Base-by-base conservation (phyloP, 2,329 filamentous ascomycete species). In the Penicillium sp. region DNA sequence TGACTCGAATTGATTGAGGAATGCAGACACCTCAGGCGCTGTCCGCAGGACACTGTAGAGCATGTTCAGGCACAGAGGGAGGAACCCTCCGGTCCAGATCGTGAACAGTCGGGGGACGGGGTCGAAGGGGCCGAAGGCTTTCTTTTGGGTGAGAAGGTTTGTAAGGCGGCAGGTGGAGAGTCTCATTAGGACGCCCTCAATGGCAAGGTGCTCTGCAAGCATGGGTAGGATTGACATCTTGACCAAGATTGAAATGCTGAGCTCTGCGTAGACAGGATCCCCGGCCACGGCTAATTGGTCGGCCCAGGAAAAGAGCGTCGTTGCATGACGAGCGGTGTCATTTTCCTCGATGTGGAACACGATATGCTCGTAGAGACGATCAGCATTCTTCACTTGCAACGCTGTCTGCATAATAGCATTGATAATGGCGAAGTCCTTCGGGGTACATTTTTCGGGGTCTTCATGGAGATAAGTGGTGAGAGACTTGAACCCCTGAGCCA, bases 281-380 rank as follows among this genome's bases (percentile, higher is more conserved):
- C 84, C 83, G 49, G 86, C 80, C 30, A 86, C 79, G 0, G 86
- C 81, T 19, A 97, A 78, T 57, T 86, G 83, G 68, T 97, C 90
- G 3, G 92, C 83, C 93, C 93, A 99, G 0, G 90, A 95, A 71
- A 92, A 97, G 4, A 99, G 79, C 29, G 88, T 89, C 5, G 86
- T 84, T 0, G 90, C 91, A 53, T 90, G 87, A 61, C 92, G 87
- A 38, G 89, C 79, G 1, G 86, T 85, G 55, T 87, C 84, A 48
- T 77, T 78, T 52, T 80, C 77, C n/a, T 78, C 72, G 46, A 86
- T 75, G 64, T 90, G 84, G 39, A 82, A 81, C 1, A 89, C 77
- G 31, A 92, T 80, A 59, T 89, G 85, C 12, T 80, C 77, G 54
- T 87, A 83, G 41, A 83, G 81, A 56, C 87, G 80, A 46, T 87